phyloP scores from a whole-genome alignment of 2,329 filamentous ascomycete genomes.

The Golovinomyces cichoracearum region DNA sequence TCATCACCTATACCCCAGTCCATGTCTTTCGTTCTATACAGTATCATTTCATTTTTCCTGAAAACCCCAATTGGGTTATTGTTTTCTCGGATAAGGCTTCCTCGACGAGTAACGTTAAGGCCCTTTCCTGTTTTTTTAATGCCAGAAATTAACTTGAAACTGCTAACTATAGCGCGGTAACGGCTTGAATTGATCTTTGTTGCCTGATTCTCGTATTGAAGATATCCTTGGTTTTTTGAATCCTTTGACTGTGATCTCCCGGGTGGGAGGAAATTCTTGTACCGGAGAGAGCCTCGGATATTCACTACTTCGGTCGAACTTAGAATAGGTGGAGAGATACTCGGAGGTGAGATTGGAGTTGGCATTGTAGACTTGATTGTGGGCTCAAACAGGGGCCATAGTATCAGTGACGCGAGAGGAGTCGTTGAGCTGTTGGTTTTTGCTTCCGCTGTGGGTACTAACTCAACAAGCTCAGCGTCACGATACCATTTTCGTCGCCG shows the following conservation, averaged over 20 bases:
- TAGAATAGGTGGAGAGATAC: not conserved
- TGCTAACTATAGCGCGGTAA: not conserved
- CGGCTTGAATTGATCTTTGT: not conserved
- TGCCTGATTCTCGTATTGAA: not conserved
- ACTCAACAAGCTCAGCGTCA: constrained; percentile 80
- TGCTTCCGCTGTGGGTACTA: constrained; percentile 21
- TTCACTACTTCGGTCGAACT: not conserved
- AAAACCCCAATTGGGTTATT: constrained; percentile 5
- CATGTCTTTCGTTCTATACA: constrained; percentile 27
- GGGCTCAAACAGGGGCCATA: not conserved
- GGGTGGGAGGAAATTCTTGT: not conserved
- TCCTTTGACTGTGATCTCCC: too few relatives aligned
- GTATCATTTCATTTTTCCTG: constrained; percentile 20
- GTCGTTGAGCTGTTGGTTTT: constrained; percentile 8
- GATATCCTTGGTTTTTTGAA: not conserved
- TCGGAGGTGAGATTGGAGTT: constrained; percentile 3
- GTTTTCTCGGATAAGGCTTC: constrained; percentile 5
- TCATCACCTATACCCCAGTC: constrained; percentile 68
- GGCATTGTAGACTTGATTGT: not conserved
- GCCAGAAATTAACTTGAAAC: not conserved
- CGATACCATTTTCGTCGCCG: constrained; percentile 86
- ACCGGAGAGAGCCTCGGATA: not conserved
- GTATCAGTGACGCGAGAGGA: not conserved
- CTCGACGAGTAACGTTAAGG: constrained; percentile 4
- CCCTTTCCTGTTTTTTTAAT: too few relatives aligned